Base-by-base conservation (phyloP, 306 rosid genomes). In the Begonia loranthoides region DNA sequence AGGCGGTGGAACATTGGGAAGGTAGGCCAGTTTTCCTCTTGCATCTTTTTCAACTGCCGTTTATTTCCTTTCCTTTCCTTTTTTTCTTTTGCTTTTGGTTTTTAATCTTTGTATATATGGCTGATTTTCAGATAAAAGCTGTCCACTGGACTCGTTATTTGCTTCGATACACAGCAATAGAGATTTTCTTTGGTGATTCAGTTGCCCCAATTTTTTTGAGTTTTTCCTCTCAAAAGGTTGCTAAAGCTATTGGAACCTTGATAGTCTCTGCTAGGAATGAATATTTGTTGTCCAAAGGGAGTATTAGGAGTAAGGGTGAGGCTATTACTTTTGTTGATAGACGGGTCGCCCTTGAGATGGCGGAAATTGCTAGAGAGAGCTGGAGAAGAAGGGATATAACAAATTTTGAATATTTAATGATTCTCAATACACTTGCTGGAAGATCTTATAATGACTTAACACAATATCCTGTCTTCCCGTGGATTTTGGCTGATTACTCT, bases 311-410 rank as follows among this genome's bases (percentile, higher is more conserved):
- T 68, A 83, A 85, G 65, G 76, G 66, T 69, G 97, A 87, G 60
- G 59, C 78, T 52, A 82, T 90, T 74, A 69, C 73, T 65, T 85
- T 90, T 76, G 86, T 85, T 63, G 97, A 90, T 70, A 77, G 92
- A 56, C 81, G 85, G 55, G 81, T 76, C 43, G 85, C 97, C 60
- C 77, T 70, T 55, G 95, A 82, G 72, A 82, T 85, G 94, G 97
- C 85, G 22, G 97, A 90, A 74, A 67, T 75, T 51, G 92, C 83
- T 9, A 61, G 92, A 74, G 97, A 90, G 70, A 82, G 87, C 73
- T 90, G 97, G 97, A 82, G 75, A 76, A 85, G 83, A 63, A 77
- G 97, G 78, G 97, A 85, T 51, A 82, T 90, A 52, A 80, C 97
- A 41, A 90, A 90, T 76, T 90, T 82, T 60, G 94, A 90, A 67